Conservation (phyloP, 495 filamentous ascomycete genomes). For the Cladorrhinum samala region DNA sequence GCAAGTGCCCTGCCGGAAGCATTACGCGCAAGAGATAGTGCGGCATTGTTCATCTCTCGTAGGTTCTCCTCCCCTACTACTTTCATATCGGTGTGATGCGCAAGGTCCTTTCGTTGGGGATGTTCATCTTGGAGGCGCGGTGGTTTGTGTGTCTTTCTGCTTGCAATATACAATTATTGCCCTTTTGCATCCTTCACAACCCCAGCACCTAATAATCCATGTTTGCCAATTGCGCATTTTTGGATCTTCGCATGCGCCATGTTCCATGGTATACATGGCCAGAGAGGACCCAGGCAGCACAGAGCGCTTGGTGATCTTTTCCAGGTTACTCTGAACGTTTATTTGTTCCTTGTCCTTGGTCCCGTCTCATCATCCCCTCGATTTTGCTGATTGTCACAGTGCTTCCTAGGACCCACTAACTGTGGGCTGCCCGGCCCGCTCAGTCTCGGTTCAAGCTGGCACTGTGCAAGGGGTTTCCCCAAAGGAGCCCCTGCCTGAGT, state of each 20-base stretch:
- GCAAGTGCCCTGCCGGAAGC: constrained; percentile 31
- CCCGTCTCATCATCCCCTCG: background rate
- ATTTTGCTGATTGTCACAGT: constrained; percentile 10
- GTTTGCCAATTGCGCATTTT: no score
- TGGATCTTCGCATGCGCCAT: no score
- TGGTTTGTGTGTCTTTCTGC: no score
- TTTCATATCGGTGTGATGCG: background rate
- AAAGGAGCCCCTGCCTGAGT: constrained; percentile 6
- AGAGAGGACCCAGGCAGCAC: constrained; percentile 1
- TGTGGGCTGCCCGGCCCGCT: constrained; percentile 8
- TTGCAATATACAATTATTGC: no score
- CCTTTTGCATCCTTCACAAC: no score
- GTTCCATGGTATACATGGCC: constrained; percentile 1
- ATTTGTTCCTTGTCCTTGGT: constrained; percentile 6
- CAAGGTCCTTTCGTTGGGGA: no score
- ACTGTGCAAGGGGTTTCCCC: no score
- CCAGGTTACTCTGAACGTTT: constrained; percentile 1
- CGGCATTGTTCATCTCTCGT: background rate
- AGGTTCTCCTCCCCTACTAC: background rate
- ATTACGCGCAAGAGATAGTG: constrained; percentile 27
- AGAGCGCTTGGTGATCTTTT: constrained; percentile 10
- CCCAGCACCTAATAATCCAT: no score
- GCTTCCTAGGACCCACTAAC: constrained; percentile 5
- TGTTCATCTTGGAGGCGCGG: background rate
- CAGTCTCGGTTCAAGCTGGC: constrained; percentile 1